These are phyloP conservation scores for Metschnikowia santaceciliae DNA, from an alignment of 805 yeast species.

Conservation along the genomic window DNA sequence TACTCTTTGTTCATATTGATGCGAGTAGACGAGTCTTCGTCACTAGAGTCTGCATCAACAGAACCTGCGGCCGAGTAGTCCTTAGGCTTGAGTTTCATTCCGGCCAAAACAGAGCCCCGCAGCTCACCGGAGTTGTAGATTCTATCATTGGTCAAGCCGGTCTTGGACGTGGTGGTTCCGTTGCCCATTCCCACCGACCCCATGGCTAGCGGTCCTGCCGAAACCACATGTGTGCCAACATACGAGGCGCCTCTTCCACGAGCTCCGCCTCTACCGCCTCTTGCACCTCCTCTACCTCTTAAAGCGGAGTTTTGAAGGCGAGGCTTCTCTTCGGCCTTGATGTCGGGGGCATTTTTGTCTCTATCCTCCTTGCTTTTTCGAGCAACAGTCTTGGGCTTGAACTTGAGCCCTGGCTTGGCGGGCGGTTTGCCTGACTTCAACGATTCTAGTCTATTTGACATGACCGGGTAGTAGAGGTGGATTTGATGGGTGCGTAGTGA, in stretches of 20 bases:
- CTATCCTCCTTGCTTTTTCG: conserved; percentile 81
- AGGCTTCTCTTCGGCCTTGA: conserved; percentile 30
- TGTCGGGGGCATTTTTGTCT: conserved; percentile 66
- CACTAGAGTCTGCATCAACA: conserved; percentile 36
- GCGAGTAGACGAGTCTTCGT: conserved; percentile 41
- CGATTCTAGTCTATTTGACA: conserved; percentile 43
- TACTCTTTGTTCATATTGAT: conserved; percentile 66
- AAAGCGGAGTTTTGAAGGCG: conserved; percentile 12
- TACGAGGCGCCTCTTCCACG: conserved; percentile 37
- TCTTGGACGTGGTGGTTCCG: conserved; percentile 23
- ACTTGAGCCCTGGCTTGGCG: conserved; percentile 58
- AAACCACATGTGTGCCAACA: conserved; percentile 58
- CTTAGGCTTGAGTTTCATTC: conserved; percentile 30
- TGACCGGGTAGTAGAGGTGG: conserved; percentile 9
- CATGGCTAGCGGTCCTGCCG: conserved; percentile 70
- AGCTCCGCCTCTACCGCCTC: conserved; percentile 32
- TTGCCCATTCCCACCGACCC: conserved; percentile 51
- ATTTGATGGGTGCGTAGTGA: neutral
- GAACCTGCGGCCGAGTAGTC: conserved; percentile 9
- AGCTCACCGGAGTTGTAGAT: conserved; percentile 44
- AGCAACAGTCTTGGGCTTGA: conserved; percentile 84
- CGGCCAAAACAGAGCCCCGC: conserved; percentile 35
- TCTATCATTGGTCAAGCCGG: conserved; percentile 26
- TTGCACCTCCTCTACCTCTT: conserved; percentile 27
- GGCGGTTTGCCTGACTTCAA: conserved; percentile 32